These are phyloP conservation scores for Fallopia convolvulus DNA, from an alignment of 148 eudicot species.

Conservation along the genomic window DNA sequence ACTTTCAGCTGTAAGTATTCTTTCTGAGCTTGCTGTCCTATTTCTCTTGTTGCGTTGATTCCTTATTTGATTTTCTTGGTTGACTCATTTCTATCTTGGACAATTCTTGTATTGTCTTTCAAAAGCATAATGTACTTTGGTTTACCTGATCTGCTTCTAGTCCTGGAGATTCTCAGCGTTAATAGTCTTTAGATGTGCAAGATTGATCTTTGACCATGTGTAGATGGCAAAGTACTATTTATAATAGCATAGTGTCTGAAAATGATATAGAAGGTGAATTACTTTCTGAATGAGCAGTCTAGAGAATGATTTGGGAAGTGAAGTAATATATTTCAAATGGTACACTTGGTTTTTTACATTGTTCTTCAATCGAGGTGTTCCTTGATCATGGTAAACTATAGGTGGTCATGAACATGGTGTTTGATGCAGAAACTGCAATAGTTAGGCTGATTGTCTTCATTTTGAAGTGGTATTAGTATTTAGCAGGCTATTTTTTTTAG, in stretches of 20 bases:
- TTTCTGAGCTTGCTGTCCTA: neutral
- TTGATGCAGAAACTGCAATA: neutral
- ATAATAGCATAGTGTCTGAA: neutral
- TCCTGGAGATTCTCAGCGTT: neutral
- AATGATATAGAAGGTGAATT: neutral
- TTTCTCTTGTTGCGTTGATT: neutral
- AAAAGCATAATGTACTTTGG: no score
- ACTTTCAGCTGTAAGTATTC: constrained; percentile 65
- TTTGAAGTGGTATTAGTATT: neutral
- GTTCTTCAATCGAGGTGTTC: neutral
- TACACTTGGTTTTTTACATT: neutral
- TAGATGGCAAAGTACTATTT: neutral
- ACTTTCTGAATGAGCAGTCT: neutral
- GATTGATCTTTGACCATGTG: neutral
- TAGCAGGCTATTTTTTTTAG: no score
- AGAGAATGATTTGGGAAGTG: neutral
- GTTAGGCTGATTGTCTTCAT: neutral
- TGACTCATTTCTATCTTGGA: neutral
- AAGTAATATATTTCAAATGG: neutral
- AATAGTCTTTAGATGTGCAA: neutral
- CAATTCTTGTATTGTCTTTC: neutral
- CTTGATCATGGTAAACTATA: neutral
- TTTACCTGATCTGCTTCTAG: neutral
- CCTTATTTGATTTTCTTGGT: neutral
- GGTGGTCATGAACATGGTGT: neutral